Conservation (phyloP, 371 early-diverging fungal genomes). For the Mucor piriformis region DNA sequence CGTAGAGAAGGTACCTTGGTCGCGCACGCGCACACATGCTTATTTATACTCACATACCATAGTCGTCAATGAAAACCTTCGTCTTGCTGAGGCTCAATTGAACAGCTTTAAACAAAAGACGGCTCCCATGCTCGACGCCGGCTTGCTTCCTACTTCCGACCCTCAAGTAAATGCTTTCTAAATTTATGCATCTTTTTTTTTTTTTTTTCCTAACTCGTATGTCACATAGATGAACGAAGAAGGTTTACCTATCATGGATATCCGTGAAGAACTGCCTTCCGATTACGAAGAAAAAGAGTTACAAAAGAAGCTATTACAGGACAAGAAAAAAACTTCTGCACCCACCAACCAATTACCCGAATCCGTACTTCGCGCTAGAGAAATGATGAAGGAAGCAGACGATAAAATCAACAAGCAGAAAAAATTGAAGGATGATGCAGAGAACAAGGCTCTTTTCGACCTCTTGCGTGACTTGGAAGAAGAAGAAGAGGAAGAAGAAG, state of each 20-base stretch:
- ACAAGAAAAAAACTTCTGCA: not conserved
- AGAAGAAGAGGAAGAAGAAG: conserved; percentile 38
- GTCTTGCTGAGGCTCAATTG: conserved; percentile 55
- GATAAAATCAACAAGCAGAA: conserved; percentile 18
- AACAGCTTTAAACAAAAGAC: conserved; percentile 46
- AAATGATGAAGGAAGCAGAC: conserved; percentile 27
- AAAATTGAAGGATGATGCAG: conserved; percentile 12
- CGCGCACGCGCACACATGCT: too few species aligned
- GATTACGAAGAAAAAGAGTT: conserved; percentile 36
- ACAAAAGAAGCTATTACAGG: conserved; percentile 2
- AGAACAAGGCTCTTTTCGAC: conserved; percentile 55
- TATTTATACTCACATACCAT: too few species aligned
- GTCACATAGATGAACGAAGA: conserved; percentile 75
- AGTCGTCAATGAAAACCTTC: conserved; percentile 68
- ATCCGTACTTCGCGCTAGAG: conserved; percentile 33
- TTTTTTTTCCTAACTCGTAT: not conserved
- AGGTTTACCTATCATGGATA: conserved; percentile 87
- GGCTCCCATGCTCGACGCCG: conserved; percentile 13
- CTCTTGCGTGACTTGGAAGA: conserved; percentile 58
- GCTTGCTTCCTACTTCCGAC: conserved; percentile 14
- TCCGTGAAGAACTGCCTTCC: conserved; percentile 68
- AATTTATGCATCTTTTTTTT: too few species aligned
- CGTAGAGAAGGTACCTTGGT: conserved; percentile 73
- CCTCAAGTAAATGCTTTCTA: conserved; percentile 6
- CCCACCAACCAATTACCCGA: conserved; percentile 16